phyloP scores from a whole-genome alignment of 768 basidiomycete genomes.

The Trametes cinnabarina region DNA sequence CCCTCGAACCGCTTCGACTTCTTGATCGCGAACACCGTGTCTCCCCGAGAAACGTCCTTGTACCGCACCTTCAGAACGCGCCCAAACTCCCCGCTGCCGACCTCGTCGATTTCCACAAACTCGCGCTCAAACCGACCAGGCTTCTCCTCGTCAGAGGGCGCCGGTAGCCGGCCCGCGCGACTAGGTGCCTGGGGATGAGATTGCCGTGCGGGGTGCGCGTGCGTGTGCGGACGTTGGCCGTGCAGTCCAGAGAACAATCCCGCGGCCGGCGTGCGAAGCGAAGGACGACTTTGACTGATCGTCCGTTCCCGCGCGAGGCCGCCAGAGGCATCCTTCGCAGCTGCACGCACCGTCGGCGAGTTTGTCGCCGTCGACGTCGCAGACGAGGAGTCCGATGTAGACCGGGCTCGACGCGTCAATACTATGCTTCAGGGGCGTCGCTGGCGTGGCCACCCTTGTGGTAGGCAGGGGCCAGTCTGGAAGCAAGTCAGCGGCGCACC shows the following conservation, averaged over 20 bases:
- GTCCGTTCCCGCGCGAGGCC: slow-evolving; percentile 1
- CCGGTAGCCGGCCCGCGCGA: slow-evolving; percentile 18
- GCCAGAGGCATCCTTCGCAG: slow-evolving; percentile 3
- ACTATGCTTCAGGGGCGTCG: slow-evolving; percentile 47
- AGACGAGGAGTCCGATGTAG: slow-evolving; percentile 58
- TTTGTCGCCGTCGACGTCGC: slow-evolving; percentile 33
- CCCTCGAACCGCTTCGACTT: slow-evolving; percentile 93
- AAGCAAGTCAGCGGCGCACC: slow-evolving; percentile 7
- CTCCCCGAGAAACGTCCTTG: slow-evolving; percentile 40
- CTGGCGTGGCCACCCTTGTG: slow-evolving; percentile 45
- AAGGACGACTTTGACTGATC: slow-evolving; percentile 6
- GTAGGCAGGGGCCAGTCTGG: slow-evolving; percentile 59
- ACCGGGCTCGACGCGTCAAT: slow-evolving; percentile 40
- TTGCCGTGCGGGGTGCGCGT: slow-evolving; percentile 20
- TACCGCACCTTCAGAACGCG: slow-evolving; percentile 81
- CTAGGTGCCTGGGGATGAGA: slow-evolving; percentile 1
- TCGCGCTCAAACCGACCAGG: slow-evolving; percentile 74
- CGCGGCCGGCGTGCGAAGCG: slow-evolving; percentile 11
- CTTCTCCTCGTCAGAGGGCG: slow-evolving; percentile 43
- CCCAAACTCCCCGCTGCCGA: slow-evolving; percentile 93
- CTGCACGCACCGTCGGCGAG: slow-evolving; percentile 23
- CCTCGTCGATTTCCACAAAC: slow-evolving; percentile 74
- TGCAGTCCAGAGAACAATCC: slow-evolving; percentile 12
- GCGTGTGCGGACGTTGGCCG: slow-evolving; percentile 18
- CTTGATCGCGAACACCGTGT: slow-evolving; percentile 80